Base-by-base conservation (phyloP, 768 basidiomycete genomes). In the Saitozyma podzolica region DNA sequence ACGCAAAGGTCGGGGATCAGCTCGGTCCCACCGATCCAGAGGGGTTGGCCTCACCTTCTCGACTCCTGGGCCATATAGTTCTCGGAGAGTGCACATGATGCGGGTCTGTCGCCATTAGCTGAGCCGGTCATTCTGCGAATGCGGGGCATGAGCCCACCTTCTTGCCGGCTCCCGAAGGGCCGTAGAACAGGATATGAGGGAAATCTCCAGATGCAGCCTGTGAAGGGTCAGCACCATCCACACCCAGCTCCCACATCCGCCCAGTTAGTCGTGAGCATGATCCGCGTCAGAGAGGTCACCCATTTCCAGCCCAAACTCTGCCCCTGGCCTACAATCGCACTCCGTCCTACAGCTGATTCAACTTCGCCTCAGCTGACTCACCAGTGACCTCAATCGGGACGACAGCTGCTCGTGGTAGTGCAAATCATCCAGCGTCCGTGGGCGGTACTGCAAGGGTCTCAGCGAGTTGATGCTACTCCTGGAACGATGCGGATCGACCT, bases 141-240 rank as follows among this genome's bases (percentile, higher is more conserved):
- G 40, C 40, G 53, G 56, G 37, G 3, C 16, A 40, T 14, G 13
- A 17, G 54, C 74, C 54, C 19, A 79, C 78, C 74, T 99, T 99
- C 83, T 98, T 98, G 14, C 95, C 95, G 13, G 95, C 92, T 19
- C 95, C 95, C 5, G 91, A 91, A 9, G 95, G 95, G 0, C 95
- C 95, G 74, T 97, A 99, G 82, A 98, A 95, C 1, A 99, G 85
- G 82, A 96, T 88, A 77, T 99, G 95, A 8, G 95, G 95, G 76
- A 99, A 97, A 82, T 98, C 94, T 0, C 91, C 91, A 0, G 91
- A 88, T 0, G 87, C 85, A 0, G 94, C 88, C 91, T 92, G 58
- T 9, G 11, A 37, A 11, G 48, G 9, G 13, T 8, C 59, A n/a
- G 45, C 8, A 60, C 50, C 62, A 20, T 45, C 52, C 39, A 37